Conservation (phyloP, 2,329 filamentous ascomycete species). For the Botrytis porri region DNA sequence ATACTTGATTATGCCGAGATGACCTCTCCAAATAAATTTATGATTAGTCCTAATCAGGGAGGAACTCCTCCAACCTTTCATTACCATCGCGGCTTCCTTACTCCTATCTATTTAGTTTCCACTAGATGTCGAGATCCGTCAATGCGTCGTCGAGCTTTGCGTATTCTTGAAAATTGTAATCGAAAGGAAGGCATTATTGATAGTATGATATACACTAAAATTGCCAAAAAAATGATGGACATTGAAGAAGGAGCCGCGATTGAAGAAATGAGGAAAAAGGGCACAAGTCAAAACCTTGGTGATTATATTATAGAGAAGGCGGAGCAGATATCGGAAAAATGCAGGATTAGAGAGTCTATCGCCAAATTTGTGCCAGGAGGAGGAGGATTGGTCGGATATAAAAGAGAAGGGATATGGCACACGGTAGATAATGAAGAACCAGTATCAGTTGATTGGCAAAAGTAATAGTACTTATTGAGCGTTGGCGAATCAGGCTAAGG, state of each 20-base stretch:
- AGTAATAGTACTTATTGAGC: neutral
- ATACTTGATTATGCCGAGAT: slow-evolving; percentile 6
- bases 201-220: neutral
- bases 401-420: neutral
- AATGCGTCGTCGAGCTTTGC: neutral
- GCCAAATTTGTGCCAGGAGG: neutral
- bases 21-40: neutral
- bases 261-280: neutral
- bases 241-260: slow-evolving; percentile 15
- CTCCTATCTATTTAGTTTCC: neutral
- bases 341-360: slow-evolving; percentile 1
- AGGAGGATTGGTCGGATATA: neutral
- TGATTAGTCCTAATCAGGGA: neutral
- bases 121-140: slow-evolving; percentile 8
- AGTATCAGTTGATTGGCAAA: neutral
- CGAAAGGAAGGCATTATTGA: slow-evolving; percentile 11
- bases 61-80: neutral
- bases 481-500: neutral
- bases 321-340: neutral
- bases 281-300: neutral
- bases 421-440: neutral
- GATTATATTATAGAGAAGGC: neutral
- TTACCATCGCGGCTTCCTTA: slow-evolving; percentile 9
- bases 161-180: neutral
- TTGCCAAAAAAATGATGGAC: neutral